A percentile compares a stretch with the other conserved stretches of the same genome.
Conservation (phyloP, 139 green algal species). For the Mychonastes homosphaera region DNA sequence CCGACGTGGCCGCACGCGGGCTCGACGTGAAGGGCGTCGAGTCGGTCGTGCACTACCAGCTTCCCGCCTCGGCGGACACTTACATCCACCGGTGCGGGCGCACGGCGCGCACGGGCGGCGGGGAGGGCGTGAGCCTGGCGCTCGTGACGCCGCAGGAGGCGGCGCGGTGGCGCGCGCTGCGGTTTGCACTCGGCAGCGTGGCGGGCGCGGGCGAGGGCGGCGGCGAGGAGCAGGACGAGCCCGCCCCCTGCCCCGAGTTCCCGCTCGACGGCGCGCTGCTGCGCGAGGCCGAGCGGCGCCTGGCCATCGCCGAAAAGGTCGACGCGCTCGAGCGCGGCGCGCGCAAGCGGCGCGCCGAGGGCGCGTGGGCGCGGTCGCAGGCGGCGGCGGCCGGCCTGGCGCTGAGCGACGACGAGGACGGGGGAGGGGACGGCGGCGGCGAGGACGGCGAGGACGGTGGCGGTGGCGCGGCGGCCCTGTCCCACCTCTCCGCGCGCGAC, state of each 20-base stretch:
- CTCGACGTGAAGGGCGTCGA: conserved; percentile 10
- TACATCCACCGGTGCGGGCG: conserved; percentile 91
- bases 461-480: not conserved
- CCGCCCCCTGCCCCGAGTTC: conserved; percentile 45
- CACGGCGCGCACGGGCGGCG: conserved; percentile 61
- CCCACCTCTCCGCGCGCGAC: not conserved
- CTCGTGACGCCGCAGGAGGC: conserved; percentile 71
- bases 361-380: conserved; percentile 38
- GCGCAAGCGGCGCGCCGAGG: conserved; percentile 48
- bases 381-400: conserved; percentile 19
- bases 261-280: conserved; percentile 45
- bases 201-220: not conserved
- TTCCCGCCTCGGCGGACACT: conserved; percentile 75
- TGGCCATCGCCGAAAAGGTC: conserved; percentile 37
- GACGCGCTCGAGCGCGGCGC: conserved; percentile 50
- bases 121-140: conserved; percentile 58
- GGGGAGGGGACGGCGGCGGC: not conserved
- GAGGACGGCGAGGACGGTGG: not conserved
- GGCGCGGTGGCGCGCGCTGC: conserved; percentile 34
- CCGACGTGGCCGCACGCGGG: conserved; percentile 90
- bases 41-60: conserved; percentile 84
- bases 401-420: not conserved
- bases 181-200: conserved; percentile 20
- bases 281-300: conserved; percentile 9
- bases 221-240: not conserved